These are phyloP conservation scores for Stagonosporopsis cucurbitacearum DNA, from an alignment of 2,329 filamentous ascomycete genomes.

Conservation along the genomic window DNA sequence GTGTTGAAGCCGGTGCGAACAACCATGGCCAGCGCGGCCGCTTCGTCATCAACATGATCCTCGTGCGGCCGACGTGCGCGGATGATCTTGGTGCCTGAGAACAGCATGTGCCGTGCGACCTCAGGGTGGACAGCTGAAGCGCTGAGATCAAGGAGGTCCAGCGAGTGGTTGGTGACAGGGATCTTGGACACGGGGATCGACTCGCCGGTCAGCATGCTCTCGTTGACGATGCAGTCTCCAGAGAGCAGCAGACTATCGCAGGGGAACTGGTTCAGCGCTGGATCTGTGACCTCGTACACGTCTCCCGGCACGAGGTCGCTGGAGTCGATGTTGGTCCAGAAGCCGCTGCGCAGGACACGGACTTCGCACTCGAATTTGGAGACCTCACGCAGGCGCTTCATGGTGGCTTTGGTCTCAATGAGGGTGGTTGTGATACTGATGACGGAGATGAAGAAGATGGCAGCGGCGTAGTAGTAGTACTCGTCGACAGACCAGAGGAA, in stretches of 20 bases:
- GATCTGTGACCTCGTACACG: slow-evolving; percentile 96
- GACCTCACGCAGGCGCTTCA: slow-evolving; percentile 87
- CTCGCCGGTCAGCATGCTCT: slow-evolving; percentile 98
- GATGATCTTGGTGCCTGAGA: slow-evolving; percentile 94
- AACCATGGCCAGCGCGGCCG: slow-evolving; percentile 88
- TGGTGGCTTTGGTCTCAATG: slow-evolving; percentile 89
- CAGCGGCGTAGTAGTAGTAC: slow-evolving; percentile 96
- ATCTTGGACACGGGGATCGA: slow-evolving; percentile 95
- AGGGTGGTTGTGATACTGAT: slow-evolving; percentile 90
- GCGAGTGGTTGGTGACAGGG: slow-evolving; percentile 79
- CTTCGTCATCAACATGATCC: slow-evolving; percentile 83
- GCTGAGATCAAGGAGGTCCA: slow-evolving; percentile 77
- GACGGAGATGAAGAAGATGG: slow-evolving; percentile 93
- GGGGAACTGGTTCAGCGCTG: slow-evolving; percentile 83
- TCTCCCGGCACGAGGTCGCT: slow-evolving; percentile 92
- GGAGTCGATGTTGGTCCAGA: slow-evolving; percentile 90
- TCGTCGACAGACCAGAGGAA: slow-evolving; percentile 93
- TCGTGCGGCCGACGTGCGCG: slow-evolving; percentile 88
- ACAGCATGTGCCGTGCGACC: slow-evolving; percentile 87
- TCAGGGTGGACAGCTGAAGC: slow-evolving; percentile 84
- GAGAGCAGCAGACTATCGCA: slow-evolving; percentile 90
- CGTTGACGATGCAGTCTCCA: slow-evolving; percentile 97
- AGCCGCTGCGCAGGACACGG: slow-evolving; percentile 89
- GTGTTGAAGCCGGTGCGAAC: slow-evolving; percentile 96
- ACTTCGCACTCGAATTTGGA: slow-evolving; percentile 96